A percentile compares a stretch with the other conserved stretches of the same genome.
Conservation (phyloP, 73 alveolate genomes). For the Uronychia setigera region DNA sequence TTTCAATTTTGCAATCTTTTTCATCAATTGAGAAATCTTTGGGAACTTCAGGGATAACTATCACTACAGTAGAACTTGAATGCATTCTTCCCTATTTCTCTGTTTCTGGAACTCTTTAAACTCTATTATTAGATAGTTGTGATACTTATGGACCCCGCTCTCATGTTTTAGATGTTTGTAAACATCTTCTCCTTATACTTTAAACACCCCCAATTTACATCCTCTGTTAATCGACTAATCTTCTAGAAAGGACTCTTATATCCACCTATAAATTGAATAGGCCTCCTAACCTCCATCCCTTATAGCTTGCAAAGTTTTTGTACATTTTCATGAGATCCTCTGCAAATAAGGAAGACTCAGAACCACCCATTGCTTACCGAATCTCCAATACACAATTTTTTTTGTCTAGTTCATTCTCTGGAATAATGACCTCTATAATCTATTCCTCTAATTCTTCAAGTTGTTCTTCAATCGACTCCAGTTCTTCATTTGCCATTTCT, state of each 20-base stretch:
- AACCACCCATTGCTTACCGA: conserved; percentile 90
- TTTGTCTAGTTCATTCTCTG: conserved; percentile 43
- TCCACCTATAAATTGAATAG: background rate
- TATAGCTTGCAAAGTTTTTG: conserved; percentile 23
- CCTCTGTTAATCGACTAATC: conserved; percentile 74
- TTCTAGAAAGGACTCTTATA: conserved; percentile 19
- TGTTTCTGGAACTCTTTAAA: conserved; percentile 89
- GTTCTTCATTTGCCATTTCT: conserved; percentile 43
- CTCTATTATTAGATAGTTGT: conserved; percentile 17
- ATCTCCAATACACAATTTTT: conserved; percentile 71
- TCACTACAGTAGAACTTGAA: conserved; percentile 79
- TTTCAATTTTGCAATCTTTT: conserved; percentile 78
- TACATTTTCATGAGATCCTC: conserved; percentile 83
- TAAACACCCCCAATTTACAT: conserved; percentile 66
- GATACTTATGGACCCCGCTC: conserved; percentile 89
- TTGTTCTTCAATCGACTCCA: conserved; percentile 11
- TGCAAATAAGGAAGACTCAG: conserved; percentile 82
- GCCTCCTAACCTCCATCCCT: conserved; percentile 51
- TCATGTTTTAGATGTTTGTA: conserved; percentile 71
- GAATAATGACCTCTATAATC: conserved; percentile 11
- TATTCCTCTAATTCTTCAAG: conserved; percentile 45
- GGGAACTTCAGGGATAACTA: conserved; percentile 86
- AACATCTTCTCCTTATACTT: conserved; percentile 65
- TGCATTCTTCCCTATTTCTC: conserved; percentile 87
- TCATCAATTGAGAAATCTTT: conserved; percentile 69